Evolutionary conservation across 805 yeast genomes (phyloP).

Genomic region (Danielia reshetovae): DNA sequence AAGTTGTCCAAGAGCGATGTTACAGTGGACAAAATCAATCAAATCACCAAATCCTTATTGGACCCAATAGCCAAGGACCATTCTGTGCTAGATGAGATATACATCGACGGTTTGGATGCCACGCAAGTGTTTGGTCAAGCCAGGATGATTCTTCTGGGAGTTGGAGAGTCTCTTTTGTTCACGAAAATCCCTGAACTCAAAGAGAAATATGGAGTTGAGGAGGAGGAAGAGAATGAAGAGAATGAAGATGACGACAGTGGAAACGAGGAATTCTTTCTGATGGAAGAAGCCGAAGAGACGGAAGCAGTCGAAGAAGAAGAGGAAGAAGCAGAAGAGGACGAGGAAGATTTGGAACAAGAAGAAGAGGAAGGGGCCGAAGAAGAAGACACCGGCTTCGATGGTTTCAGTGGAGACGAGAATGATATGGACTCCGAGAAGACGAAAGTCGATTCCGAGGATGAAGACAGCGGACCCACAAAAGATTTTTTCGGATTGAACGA

Average conservation of each 20-base stretch:
- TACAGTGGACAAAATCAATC: constrained; percentile 20
- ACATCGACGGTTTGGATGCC: constrained; percentile 83
- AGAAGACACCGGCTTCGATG: constrained; percentile 13
- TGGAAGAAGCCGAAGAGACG: constrained; percentile 20
- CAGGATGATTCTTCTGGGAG: constrained; percentile 76
- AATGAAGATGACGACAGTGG: constrained; percentile 15
- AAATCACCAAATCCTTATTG: constrained; percentile 44
- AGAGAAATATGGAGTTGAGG: constrained; percentile 22
- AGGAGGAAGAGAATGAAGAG: constrained; percentile 5
- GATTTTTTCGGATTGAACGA: constrained; percentile 73
- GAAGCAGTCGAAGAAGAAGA: constrained; percentile 3
- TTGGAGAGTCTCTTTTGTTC: constrained; percentile 58
- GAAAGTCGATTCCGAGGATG: constrained; percentile 9
- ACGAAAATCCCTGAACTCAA: constrained; percentile 52
- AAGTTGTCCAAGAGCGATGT: constrained; percentile 6
- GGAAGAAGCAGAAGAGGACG: constrained; percentile 18
- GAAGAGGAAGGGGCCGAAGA: constrained; percentile 8
- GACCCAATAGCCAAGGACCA: constrained; percentile 54
- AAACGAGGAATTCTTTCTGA: constrained; percentile 12
- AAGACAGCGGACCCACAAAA: constrained; percentile 18
- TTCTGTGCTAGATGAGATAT: constrained; percentile 75
- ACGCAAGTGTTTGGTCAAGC: constrained; percentile 93
- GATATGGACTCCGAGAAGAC: constrained; percentile 14
- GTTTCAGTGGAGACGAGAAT: constrained; percentile 15
- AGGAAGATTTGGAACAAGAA: constrained; percentile 21